phyloP scores from a whole-genome alignment of 257 asterid genomes.

The Ehretia macrophylla region DNA sequence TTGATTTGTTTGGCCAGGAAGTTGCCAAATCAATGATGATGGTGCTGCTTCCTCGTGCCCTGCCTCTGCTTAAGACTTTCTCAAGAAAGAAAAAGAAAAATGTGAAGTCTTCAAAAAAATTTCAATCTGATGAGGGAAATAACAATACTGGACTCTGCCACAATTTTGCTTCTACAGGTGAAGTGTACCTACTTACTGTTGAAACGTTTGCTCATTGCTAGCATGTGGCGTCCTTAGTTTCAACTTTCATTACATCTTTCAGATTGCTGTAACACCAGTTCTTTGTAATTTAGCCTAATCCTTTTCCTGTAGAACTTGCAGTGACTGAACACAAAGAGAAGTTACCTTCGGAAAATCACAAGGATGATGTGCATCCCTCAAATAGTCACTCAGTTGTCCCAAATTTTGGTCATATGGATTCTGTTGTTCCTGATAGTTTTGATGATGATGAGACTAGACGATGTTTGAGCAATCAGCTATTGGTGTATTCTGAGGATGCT shows the following conservation, averaged over 20 bases:
- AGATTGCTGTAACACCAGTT: slow-evolving; percentile 1
- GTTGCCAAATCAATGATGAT: slow-evolving; percentile 71
- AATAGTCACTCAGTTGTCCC: slow-evolving; percentile 31
- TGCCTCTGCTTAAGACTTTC: slow-evolving; percentile 77
- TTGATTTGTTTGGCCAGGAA: slow-evolving; percentile 55
- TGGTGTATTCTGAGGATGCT: slow-evolving; percentile 28
- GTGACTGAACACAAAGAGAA: slow-evolving; percentile 33
- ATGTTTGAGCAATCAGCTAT: slow-evolving; percentile 24
- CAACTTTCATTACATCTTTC: background rate
- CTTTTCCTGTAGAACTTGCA: slow-evolving; percentile 20
- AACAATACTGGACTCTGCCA: slow-evolving; percentile 18
- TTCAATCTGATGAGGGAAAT: slow-evolving; percentile 32
- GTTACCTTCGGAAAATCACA: slow-evolving; percentile 23
- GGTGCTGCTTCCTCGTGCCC: slow-evolving; percentile 77
- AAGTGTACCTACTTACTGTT: slow-evolving; percentile 16
- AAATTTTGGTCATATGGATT: slow-evolving; percentile 27
- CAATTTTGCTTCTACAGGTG: slow-evolving; percentile 42
- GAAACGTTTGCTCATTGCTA: background rate
- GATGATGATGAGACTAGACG: slow-evolving; percentile 36
- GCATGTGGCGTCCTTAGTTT: background rate
- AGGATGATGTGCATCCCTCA: slow-evolving; percentile 20
- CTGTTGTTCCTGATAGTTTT: slow-evolving; percentile 68
- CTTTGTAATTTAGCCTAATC: slow-evolving; percentile 11
- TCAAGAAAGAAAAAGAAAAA: slow-evolving; percentile 62
- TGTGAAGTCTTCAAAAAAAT: slow-evolving; percentile 21